phyloP scores from a whole-genome alignment of 108 stramenopile species.

The Bacterosira constricta region DNA sequence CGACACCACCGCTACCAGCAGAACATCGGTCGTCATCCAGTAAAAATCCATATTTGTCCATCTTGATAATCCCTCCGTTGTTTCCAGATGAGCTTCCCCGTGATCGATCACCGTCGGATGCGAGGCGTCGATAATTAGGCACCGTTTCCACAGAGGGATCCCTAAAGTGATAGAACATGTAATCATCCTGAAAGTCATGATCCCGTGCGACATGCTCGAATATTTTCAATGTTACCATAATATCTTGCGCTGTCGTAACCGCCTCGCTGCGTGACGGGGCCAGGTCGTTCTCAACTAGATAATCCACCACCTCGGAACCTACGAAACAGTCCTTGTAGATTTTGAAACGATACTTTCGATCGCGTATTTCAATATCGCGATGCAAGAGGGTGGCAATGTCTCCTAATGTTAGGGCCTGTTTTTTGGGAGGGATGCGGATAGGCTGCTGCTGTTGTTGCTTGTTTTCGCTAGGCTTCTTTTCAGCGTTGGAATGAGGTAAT shows the following conservation, averaged over 20 bases:
- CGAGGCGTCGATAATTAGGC: too few species aligned
- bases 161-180: constrained; percentile 59
- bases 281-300: constrained; percentile 45
- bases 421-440: background rate
- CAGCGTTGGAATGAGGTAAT: background rate
- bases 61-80: background rate
- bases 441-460: background rate
- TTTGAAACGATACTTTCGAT: constrained; percentile 50
- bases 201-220: constrained; percentile 51
- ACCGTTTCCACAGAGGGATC: background rate
- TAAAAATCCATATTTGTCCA: constrained; percentile 40
- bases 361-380: constrained; percentile 32
- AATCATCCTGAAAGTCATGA: constrained; percentile 65
- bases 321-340: constrained; percentile 66
- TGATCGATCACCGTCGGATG: too few species aligned
- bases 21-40: constrained; percentile 17
- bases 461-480: background rate
- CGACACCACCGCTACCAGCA: too few species aligned
- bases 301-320: constrained; percentile 68
- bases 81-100: too few species aligned
- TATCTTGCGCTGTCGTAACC: constrained; percentile 48
- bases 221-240: constrained; percentile 8
- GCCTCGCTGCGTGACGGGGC: constrained; percentile 57
- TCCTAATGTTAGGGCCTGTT: background rate
- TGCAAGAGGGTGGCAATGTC: constrained; percentile 36